phyloP scores from a whole-genome alignment of 176 grass and related monocot species.

The Ananas comosus region DNA sequence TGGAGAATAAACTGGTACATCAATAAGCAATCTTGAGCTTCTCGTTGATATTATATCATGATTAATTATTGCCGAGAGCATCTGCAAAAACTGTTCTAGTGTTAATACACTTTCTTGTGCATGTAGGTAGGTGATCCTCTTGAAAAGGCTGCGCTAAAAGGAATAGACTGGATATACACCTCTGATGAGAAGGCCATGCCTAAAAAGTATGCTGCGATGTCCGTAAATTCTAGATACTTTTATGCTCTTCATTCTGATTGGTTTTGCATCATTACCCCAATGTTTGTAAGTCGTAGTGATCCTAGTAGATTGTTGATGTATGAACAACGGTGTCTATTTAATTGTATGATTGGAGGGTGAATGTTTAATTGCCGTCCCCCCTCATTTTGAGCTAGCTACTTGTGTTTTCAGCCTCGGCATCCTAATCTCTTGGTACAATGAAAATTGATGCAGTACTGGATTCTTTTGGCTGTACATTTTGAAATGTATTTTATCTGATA shows the following conservation, averaged over 20 bases:
- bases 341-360: not conserved
- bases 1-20: slow-evolving; percentile 93
- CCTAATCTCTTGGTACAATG: too few species aligned
- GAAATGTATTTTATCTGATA: not conserved
- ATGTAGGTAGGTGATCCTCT: slow-evolving; percentile 96
- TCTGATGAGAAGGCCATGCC: slow-evolving; percentile 93
- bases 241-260: too few species aligned
- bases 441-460: not conserved
- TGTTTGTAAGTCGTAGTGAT: too few species aligned
- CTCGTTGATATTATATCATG: not conserved
- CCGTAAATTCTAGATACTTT: not conserved
- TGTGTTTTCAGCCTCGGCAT: too few species aligned
- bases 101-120: slow-evolving; percentile 24
- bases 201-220: slow-evolving; percentile 57
- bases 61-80: not conserved
- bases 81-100: not conserved
- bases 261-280: too few species aligned
- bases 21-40: not conserved
- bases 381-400: too few species aligned
- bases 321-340: slow-evolving; percentile 2
- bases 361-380: too few species aligned
- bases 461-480: not conserved
- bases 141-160: slow-evolving; percentile 94
- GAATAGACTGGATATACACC: slow-evolving; percentile 99
- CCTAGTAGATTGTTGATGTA: too few species aligned